Conservation (phyloP, 2,329 filamentous ascomycete genomes). For the Cladophialophora exuberans region DNA sequence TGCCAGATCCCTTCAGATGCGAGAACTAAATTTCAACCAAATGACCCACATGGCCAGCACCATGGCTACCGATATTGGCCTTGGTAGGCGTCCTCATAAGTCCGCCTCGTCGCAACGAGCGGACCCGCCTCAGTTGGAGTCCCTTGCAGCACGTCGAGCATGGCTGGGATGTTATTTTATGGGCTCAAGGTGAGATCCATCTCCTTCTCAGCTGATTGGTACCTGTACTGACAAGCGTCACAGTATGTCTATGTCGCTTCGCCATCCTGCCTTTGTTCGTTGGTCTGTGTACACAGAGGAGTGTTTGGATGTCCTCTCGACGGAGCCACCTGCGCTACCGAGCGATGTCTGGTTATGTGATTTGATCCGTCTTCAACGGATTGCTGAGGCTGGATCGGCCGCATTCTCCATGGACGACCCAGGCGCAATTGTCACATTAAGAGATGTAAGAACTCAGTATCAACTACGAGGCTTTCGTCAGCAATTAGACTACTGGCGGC, state of each 20-base stretch:
- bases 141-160: slow-evolving; percentile 59
- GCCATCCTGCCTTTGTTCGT: slow-evolving; percentile 60
- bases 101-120: slow-evolving; percentile 39
- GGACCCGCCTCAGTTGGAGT: slow-evolving; percentile 42
- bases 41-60: slow-evolving; percentile 77
- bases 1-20: slow-evolving; percentile 77
- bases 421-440: slow-evolving; percentile 54
- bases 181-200: slow-evolving; percentile 55
- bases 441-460: slow-evolving; percentile 66
- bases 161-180: slow-evolving; percentile 66
- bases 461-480: slow-evolving; percentile 67
- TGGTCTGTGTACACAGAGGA: slow-evolving; percentile 68
- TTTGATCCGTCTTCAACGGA: slow-evolving; percentile 62
- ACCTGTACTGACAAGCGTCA: background rate
- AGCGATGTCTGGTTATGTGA: slow-evolving; percentile 61
- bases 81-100: slow-evolving; percentile 61
- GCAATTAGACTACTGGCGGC: slow-evolving; percentile 64
- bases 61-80: slow-evolving; percentile 81
- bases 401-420: slow-evolving; percentile 71
- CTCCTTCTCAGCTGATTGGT: background rate
- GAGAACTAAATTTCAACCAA: slow-evolving; percentile 88
- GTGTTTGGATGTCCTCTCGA: slow-evolving; percentile 60
- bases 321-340: slow-evolving; percentile 56
- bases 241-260: slow-evolving; percentile 59
- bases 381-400: slow-evolving; percentile 69